Evolutionary conservation across 192 early-diverging fungal genomes (phyloP).

Genomic region (Geosiphon pyriformis): DNA sequence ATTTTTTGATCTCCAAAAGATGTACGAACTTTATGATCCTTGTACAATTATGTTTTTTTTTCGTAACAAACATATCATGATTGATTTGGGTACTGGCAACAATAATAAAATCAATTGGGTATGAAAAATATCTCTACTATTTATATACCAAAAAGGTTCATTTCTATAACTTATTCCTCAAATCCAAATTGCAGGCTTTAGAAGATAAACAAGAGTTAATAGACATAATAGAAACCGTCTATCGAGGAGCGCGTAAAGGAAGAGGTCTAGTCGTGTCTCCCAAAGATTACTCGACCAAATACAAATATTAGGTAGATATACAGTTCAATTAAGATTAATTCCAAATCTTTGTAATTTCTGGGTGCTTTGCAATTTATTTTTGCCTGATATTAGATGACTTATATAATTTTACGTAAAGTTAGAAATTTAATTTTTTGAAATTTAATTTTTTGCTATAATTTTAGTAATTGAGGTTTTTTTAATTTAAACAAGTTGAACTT

Average conservation of each 20-base stretch:
- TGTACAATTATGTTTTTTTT: conserved; percentile 99
- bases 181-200: conserved; percentile 44
- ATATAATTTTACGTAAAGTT: too few species aligned
- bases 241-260: conserved; percentile 91
- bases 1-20: too few species aligned
- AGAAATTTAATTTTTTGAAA: too few species aligned
- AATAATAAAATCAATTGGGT: conserved; percentile 99
- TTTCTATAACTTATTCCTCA: neutral
- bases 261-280: conserved; percentile 94
- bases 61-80: conserved; percentile 96
- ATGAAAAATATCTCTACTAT: neutral
- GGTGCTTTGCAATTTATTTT: too few species aligned
- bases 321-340: too few species aligned
- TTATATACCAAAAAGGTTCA: too few species aligned
- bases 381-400: too few species aligned
- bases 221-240: conserved; percentile 87
- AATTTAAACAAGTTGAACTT: too few species aligned
- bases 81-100: conserved; percentile 98
- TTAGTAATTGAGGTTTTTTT: too few species aligned
- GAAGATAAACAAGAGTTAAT: conserved; percentile 96
- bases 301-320: conserved; percentile 91
- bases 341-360: too few species aligned
- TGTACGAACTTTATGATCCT: conserved; percentile 99
- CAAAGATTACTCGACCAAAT: conserved; percentile 97
- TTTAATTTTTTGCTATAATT: too few species aligned